A percentile compares a stretch with the other conserved stretches of the same genome.
These are phyloP conservation scores for Croton setiger DNA, from an alignment of 441 rosid genomes.

Conservation along the genomic window DNA sequence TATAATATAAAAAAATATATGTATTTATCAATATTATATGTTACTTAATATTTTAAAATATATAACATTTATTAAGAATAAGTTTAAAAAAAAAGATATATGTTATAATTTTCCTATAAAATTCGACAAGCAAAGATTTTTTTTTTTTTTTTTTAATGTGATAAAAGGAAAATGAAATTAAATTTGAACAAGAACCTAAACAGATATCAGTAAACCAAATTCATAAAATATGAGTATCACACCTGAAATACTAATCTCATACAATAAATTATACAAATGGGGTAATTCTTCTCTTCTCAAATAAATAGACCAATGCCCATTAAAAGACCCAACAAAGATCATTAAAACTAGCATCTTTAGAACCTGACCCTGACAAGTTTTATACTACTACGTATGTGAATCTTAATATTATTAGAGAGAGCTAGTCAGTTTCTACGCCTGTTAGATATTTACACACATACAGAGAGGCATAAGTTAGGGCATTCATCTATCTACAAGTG, in stretches of 20 bases:
- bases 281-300: background rate
- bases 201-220: background rate
- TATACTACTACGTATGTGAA: constrained; percentile 4
- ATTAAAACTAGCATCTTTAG: background rate
- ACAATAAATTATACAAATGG: background rate
- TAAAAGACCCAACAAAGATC: background rate
- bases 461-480: constrained; percentile 34
- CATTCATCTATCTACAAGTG: constrained; percentile 33
- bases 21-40: too few relatives aligned
- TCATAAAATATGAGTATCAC: background rate
- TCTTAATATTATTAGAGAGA: background rate
- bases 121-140: too few relatives aligned
- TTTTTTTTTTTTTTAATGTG: too few relatives aligned
- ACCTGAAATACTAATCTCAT: background rate
- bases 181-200: background rate
- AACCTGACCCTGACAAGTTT: background rate
- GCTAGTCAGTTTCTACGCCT: background rate
- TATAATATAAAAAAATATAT: too few relatives aligned
- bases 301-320: constrained; percentile 16
- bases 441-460: constrained; percentile 36
- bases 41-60: too few relatives aligned
- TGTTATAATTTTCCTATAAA: too few relatives aligned
- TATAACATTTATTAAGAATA: too few relatives aligned
- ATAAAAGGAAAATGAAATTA: too few relatives aligned
- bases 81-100: too few relatives aligned